Evolutionary conservation across 352 stramenopile genomes (phyloP), one percentile per base, ranked within the genome.

Genomic region (Lagenidium giganteum): DNA sequence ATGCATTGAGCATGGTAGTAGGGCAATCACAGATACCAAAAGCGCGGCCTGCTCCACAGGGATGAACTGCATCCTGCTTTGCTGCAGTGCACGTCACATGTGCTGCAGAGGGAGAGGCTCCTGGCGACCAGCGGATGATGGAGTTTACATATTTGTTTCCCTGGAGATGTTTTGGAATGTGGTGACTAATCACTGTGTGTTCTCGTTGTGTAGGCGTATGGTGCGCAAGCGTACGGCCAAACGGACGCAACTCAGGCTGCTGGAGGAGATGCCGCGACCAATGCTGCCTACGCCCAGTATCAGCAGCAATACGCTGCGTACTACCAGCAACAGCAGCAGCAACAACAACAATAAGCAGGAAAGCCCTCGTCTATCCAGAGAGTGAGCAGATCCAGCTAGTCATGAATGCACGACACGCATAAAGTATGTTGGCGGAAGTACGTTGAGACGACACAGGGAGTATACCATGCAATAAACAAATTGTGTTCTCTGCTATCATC

Each of bases 221-320:
- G 58, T 35, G 30, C 47, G 28, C 67, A 76, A 45, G 57, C 45
- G 23, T 83, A 85, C 43, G 42, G 65, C 28, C 61, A 79, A 54
- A 64, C 58, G 0, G 62, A 70, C 12, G 22, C 63, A 28, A 43
- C 57, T 8, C 42, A 47, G 24, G 40, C 48, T 34, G 55, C 51
- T 39, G 32, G 13, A 12, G 20, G 35, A 18, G 49, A 35, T 6
- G 20, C 40, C 6, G 31, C 41, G 9, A 61, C 68, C 25, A 25
- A 45, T 26, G 46, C 51, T 1, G 57, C 37, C 20, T 57, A 57
- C 28, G 40, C 13, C 2, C 57, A 72, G 38, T 45, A 45, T 33
- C 50, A 58, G 31, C 50, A 58, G 16, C 70, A 83, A 59, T 84
- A 86, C 54, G 60, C 70, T 31, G 75, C 58, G 20, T 86, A 85